phyloP scores from a whole-genome alignment of 73 alveolate species.

The Diophrys appendiculata region DNA sequence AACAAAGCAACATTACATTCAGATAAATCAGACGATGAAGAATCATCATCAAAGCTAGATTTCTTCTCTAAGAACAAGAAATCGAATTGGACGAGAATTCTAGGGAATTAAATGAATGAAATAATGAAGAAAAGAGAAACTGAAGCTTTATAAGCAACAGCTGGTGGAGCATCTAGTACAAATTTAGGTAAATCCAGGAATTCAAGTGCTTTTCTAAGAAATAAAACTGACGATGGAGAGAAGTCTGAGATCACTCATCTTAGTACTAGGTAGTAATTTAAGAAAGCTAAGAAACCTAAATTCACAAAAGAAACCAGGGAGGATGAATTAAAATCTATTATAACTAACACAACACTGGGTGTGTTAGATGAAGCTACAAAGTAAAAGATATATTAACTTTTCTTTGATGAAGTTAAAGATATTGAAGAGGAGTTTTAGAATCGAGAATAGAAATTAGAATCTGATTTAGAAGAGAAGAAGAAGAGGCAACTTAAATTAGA shows the following conservation, averaged over 20 bases:
- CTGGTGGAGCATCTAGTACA: too few species aligned
- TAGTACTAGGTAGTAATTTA: too few species aligned
- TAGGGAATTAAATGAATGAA: neutral
- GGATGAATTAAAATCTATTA: neutral
- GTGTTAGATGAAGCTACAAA: neutral
- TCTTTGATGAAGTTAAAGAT: conserved; percentile 3
- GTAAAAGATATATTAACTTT: conserved; percentile 4
- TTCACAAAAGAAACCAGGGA: neutral
- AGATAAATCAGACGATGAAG: neutral
- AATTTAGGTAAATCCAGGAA: neutral
- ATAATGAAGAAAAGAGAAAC: neutral
- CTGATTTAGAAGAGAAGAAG: conserved; percentile 45
- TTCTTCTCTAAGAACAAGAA: neutral
- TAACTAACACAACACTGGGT: neutral
- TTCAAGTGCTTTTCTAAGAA: neutral
- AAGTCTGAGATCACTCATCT: too few species aligned
- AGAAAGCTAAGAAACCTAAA: neutral
- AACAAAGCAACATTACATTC: neutral
- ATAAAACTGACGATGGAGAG: neutral
- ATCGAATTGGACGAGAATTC: conserved; percentile 5
- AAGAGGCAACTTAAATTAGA: conserved; percentile 46
- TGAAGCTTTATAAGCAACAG: neutral
- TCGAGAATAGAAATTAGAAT: neutral
- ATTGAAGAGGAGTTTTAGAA: neutral
- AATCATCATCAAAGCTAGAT: neutral